phyloP scores from a whole-genome alignment of 306 rosid genomes.

The Rubus idaeus region DNA sequence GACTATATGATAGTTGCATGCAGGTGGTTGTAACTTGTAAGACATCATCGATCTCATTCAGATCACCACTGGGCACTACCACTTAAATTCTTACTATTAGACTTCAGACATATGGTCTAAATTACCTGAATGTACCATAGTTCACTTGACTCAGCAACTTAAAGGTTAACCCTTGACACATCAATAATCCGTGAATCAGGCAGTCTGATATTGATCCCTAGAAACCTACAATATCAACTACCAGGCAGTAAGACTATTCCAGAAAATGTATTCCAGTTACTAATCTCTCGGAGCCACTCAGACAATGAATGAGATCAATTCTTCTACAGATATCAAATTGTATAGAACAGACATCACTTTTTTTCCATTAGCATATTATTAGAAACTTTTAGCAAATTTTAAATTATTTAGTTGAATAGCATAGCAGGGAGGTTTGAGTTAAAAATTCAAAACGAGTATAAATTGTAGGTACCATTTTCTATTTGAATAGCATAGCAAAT shows the following conservation, averaged over 20 bases:
- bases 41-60: constrained; percentile 5
- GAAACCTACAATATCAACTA: neutral
- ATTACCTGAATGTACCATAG: neutral
- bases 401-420: neutral
- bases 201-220: neutral
- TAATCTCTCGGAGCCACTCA: neutral
- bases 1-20: neutral
- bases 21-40: neutral
- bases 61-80: neutral
- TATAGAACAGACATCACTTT: neutral
- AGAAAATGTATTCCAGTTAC: neutral
- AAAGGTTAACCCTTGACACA: neutral
- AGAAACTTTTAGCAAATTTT: neutral
- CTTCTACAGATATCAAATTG: neutral
- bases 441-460: neutral
- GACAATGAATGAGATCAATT: neutral
- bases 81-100: neutral
- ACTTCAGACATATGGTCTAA: neutral
- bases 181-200: neutral
- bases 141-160: neutral
- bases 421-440: neutral
- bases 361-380: neutral
- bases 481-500: neutral
- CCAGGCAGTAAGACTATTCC: neutral
- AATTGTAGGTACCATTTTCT: neutral